A percentile compares a stretch with the other conserved stretches of the same genome.
Conservation (phyloP, 805 yeast species). For the Ogataea degrootiae region DNA sequence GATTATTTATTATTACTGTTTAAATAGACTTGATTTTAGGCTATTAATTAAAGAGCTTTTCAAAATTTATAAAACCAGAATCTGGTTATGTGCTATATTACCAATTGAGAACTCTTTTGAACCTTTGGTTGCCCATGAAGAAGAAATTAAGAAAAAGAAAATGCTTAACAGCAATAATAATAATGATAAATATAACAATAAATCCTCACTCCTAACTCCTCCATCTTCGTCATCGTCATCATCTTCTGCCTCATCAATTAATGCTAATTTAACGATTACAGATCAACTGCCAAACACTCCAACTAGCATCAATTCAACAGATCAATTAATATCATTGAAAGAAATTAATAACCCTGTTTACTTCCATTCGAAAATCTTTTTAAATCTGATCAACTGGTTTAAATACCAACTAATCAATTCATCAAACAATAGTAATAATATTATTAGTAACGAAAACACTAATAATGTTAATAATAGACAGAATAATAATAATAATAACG, state of each 20-base stretch:
- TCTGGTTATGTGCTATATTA: conserved; percentile 76
- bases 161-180: background rate
- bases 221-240: conserved; percentile 10
- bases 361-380: conserved; percentile 48
- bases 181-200: background rate
- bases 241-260: conserved; percentile 27
- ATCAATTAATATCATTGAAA: conserved; percentile 13
- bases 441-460: too few species aligned
- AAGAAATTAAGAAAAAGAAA: conserved; percentile 17
- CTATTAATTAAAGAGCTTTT: conserved; percentile 68
- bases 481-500: conserved; percentile 23
- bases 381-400: conserved; percentile 42
- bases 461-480: background rate
- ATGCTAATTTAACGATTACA: conserved; percentile 29
- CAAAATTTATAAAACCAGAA: conserved; percentile 71
- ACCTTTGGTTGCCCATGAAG: conserved; percentile 28
- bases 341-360: conserved; percentile 37
- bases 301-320: too few species aligned
- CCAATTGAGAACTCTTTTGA: conserved; percentile 32
- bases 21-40: conserved; percentile 67
- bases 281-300: conserved; percentile 34
- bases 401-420: conserved; percentile 30
- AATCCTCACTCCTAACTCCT: conserved; percentile 3
- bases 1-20: conserved; percentile 63
- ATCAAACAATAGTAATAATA: too few species aligned